Percentiles rank a stretch among this genome's conserved stretches.
Evolutionary conservation across 352 stramenopile species (phyloP).

Genomic region (Globisporangium radiosum): DNA sequence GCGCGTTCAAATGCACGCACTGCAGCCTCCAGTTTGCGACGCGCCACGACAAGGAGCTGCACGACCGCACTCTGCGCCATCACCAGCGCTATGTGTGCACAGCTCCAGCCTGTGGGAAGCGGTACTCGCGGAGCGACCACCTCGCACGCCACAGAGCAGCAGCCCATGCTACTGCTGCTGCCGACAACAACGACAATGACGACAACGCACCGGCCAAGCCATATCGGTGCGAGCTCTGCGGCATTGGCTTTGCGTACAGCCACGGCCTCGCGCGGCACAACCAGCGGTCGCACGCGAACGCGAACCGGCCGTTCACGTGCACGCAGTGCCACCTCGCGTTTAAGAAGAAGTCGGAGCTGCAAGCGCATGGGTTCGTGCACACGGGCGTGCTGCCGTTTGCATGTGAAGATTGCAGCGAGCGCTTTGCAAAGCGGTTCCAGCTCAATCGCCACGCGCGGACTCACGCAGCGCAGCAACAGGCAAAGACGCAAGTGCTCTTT

Average conservation of each 20-base stretch:
- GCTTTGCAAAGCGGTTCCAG: conserved; percentile 61
- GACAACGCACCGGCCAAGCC: conserved; percentile 22
- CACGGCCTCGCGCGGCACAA: conserved; percentile 53
- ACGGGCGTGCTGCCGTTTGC: conserved; percentile 69
- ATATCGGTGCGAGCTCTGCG: conserved; percentile 51
- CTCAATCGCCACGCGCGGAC: conserved; percentile 41
- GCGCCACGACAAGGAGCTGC: conserved; percentile 24
- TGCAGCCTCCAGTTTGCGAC: conserved; percentile 15
- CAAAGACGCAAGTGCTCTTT: conserved; percentile 38
- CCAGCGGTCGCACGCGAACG: conserved; percentile 42
- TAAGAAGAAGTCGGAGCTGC: conserved; percentile 77
- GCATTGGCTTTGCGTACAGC: conserved; percentile 58
- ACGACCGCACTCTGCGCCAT: conserved; percentile 8
- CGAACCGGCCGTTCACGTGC: conserved; percentile 52
- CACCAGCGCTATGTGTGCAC: conserved; percentile 33
- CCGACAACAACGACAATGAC: conserved; percentile 1
- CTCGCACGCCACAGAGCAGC: conserved; percentile 42
- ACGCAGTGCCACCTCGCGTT: conserved; percentile 53
- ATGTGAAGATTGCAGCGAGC: conserved; percentile 47
- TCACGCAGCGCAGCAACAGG: conserved; percentile 19
- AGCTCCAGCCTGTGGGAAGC: conserved; percentile 32
- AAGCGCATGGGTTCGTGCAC: conserved; percentile 73
- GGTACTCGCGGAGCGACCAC: conserved; percentile 63
- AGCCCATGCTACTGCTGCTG: conserved; percentile 22
- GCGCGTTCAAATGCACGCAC: conserved; percentile 5